A percentile compares a stretch with the other conserved stretches of the same genome.
These are phyloP conservation scores for Ballota nigra DNA, from an alignment of 257 asterid genomes.

Conservation along the genomic window DNA sequence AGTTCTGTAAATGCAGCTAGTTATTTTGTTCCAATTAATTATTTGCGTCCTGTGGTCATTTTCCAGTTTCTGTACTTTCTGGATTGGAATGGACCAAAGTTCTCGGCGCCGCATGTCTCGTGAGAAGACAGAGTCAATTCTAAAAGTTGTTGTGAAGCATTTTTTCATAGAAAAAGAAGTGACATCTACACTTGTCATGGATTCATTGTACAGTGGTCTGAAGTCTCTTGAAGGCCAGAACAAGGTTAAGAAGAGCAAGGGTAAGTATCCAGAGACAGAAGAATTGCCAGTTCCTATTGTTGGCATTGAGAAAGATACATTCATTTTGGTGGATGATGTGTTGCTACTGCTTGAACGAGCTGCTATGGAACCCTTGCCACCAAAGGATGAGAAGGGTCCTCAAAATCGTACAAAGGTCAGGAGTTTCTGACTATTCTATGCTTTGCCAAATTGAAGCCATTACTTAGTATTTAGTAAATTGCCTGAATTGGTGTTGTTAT, in stretches of 20 bases:
- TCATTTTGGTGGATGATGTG: conserved; percentile 85
- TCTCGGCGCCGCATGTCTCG: conserved; percentile 62
- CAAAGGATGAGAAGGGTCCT: conserved; percentile 95
- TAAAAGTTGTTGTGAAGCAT: conserved; percentile 75
- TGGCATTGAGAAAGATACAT: conserved; percentile 61
- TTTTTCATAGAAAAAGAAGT: conserved; percentile 96
- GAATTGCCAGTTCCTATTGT: conserved; percentile 61
- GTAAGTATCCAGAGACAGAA: conserved; percentile 51
- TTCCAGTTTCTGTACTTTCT: conserved; percentile 83
- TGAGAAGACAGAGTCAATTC: conserved; percentile 76
- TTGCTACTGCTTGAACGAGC: conserved; percentile 82
- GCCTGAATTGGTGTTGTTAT: neutral
- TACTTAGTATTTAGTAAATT: neutral
- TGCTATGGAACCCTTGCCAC: conserved; percentile 86
- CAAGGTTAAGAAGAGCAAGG: conserved; percentile 64
- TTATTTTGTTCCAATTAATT: neutral
- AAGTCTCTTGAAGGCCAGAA: conserved; percentile 84
- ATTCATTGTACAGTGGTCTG: conserved; percentile 85
- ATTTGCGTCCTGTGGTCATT: conserved; percentile 24
- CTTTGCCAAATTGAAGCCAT: neutral
- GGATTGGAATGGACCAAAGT: conserved; percentile 74
- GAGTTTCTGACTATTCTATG: neutral
- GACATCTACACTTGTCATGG: conserved; percentile 96
- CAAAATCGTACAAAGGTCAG: conserved; percentile 91
- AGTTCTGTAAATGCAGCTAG: neutral